Conservation (phyloP, 352 stramenopile species). For the Pythium dissimile region DNA sequence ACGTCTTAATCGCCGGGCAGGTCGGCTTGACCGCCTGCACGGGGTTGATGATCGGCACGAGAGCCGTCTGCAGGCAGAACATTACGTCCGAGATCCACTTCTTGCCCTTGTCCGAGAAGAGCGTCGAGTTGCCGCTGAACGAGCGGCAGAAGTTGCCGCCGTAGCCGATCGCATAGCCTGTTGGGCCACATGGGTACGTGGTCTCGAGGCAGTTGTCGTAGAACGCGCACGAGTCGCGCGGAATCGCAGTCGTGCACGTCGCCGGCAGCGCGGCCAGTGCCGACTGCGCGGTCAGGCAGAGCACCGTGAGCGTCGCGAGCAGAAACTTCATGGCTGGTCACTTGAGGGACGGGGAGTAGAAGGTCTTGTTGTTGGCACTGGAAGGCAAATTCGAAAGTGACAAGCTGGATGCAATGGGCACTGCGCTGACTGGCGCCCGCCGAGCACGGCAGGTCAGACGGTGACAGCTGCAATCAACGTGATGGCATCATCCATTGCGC, state of each 20-base stretch:
- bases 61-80: constrained; percentile 25
- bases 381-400: constrained; percentile 14
- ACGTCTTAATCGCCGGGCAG: constrained; percentile 23
- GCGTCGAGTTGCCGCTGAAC: constrained; percentile 18
- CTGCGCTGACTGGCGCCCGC: no score
- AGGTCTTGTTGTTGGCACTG: background rate
- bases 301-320: constrained; percentile 3
- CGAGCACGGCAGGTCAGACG: no score
- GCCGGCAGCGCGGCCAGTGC: constrained; percentile 12
- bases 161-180: constrained; percentile 27
- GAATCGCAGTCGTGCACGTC: constrained; percentile 18
- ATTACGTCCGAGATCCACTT: constrained; percentile 31
- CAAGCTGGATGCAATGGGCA: no score
- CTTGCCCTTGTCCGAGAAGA: constrained; percentile 25
- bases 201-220: constrained; percentile 27
- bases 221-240: constrained; percentile 29
- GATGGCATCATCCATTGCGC: no score
- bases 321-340: constrained; percentile 18
- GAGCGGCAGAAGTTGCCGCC: constrained; percentile 27
- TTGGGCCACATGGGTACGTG: constrained; percentile 19
- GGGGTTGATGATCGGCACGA: constrained; percentile 20
- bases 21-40: constrained; percentile 7
- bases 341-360: background rate
- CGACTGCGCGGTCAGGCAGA: constrained; percentile 7
- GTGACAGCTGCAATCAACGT: no score